Conservation (phyloP, 768 basidiomycete species). For the Gautieria morchelliformis region DNA sequence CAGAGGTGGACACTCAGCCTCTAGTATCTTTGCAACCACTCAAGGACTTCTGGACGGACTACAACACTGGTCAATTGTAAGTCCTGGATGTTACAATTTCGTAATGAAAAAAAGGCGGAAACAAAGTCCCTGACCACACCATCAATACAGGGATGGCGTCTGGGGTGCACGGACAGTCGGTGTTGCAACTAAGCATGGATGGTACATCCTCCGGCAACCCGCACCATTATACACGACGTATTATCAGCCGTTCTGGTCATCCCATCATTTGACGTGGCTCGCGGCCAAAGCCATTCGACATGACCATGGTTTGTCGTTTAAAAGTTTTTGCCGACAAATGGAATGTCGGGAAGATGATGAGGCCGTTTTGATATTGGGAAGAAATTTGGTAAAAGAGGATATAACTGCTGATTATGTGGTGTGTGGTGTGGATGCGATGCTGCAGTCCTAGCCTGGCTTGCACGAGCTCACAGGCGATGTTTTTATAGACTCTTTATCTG, state of each 20-base stretch:
- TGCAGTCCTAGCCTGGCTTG: neutral
- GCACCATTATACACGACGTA: conserved; percentile 34
- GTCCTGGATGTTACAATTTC: neutral
- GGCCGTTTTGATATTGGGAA: conserved; percentile 32
- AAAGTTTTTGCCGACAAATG: neutral
- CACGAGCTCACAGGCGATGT: neutral
- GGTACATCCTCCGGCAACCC: conserved; percentile 59
- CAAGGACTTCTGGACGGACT: conserved; percentile 3
- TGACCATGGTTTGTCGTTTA: neutral
- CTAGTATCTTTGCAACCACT: neutral
- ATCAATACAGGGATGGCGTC: neutral
- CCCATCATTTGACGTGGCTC: conserved; percentile 29
- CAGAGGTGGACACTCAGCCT: neutral
- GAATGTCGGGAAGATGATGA: conserved; percentile 18
- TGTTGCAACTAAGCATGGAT: conserved; percentile 48
- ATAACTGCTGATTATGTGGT: conserved; percentile 39
- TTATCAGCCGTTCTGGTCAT: conserved; percentile 39
- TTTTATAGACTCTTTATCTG: neutral
- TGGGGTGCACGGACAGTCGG: neutral
- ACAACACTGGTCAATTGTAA: neutral
- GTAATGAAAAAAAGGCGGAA: too few relatives aligned
- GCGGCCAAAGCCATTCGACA: neutral
- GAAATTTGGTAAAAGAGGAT: conserved; percentile 32
- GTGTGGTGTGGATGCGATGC: conserved; percentile 24
- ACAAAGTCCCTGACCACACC: neutral